A percentile compares a stretch with the other conserved stretches of the same genome.
Conservation (phyloP, 2,329 filamentous ascomycete species). For the Cladosporium sphaerospermum region DNA sequence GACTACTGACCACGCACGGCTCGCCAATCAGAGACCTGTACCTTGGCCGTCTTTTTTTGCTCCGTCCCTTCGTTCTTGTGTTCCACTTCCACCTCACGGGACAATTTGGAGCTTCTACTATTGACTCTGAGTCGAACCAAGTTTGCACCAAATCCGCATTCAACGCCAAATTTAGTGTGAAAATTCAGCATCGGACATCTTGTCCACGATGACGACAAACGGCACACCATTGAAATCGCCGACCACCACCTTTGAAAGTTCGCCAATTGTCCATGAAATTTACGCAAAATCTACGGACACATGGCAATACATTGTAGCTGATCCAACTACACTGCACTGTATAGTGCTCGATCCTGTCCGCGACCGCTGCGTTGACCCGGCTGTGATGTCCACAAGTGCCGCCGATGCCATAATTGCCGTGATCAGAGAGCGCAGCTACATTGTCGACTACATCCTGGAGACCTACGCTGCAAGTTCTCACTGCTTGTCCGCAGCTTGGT, state of each 20-base stretch:
- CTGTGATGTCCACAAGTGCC: conserved; percentile 2
- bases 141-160: not conserved
- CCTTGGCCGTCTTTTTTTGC: not conserved
- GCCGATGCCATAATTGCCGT: conserved; percentile 9
- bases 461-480: not conserved
- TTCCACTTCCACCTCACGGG: not conserved
- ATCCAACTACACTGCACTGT: conserved; percentile 3
- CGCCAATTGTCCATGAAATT: conserved; percentile 3
- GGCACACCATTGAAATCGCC: not conserved
- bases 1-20: not conserved
- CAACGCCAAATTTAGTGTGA: not conserved
- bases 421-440: conserved; percentile 1
- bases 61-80: not conserved
- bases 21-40: no score
- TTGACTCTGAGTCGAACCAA: not conserved
- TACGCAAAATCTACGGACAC: conserved; percentile 32
- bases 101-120: not conserved
- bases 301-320: conserved; percentile 41
- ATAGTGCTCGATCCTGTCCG: conserved; percentile 11
- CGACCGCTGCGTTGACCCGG: conserved; percentile 5
- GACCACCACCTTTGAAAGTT: not conserved
- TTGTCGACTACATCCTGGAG: conserved; percentile 6
- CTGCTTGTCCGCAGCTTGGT: conserved; percentile 1
- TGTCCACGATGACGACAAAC: not conserved
- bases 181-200: not conserved